Evolutionary conservation across 164 flowering plant species (phyloP).

Genomic region (Houttuynia cordata): DNA sequence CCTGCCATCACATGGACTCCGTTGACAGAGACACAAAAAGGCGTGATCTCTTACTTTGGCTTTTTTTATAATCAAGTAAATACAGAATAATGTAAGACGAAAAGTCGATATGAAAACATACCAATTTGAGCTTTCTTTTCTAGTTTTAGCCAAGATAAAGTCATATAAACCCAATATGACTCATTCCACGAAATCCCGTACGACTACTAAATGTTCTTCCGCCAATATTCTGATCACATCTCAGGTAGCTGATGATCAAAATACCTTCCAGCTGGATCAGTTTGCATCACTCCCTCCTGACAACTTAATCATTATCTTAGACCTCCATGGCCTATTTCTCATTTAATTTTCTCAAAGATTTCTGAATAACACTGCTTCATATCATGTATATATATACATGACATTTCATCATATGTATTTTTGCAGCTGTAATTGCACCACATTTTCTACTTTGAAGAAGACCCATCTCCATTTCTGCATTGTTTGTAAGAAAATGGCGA

Average conservation of each 20-base stretch:
- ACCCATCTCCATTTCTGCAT: not conserved
- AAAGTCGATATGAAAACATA: not conserved
- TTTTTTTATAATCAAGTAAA: not conserved
- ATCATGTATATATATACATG: not conserved
- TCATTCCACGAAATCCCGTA: not conserved
- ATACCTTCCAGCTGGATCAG: not conserved
- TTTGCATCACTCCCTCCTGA: not conserved
- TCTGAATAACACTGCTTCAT: not conserved
- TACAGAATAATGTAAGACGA: not conserved
- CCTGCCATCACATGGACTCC: not conserved
- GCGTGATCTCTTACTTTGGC: not conserved
- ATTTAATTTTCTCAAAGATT: not conserved
- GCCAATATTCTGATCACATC: not conserved
- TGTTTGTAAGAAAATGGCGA: constrained; percentile 2
- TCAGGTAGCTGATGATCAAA: no score
- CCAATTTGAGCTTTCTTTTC: not conserved
- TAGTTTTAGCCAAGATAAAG: not conserved
- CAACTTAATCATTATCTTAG: not conserved
- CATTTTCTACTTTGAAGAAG: not conserved
- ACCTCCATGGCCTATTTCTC: not conserved
- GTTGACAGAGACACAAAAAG: not conserved
- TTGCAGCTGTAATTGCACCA: constrained; percentile 1
- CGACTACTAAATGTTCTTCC: no score
- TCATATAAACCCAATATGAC: not conserved
- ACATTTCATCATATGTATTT: not conserved